These are phyloP conservation scores for Triticum turgidum DNA, from an alignment of 176 grass and related monocot genomes.

Conservation along the genomic window DNA sequence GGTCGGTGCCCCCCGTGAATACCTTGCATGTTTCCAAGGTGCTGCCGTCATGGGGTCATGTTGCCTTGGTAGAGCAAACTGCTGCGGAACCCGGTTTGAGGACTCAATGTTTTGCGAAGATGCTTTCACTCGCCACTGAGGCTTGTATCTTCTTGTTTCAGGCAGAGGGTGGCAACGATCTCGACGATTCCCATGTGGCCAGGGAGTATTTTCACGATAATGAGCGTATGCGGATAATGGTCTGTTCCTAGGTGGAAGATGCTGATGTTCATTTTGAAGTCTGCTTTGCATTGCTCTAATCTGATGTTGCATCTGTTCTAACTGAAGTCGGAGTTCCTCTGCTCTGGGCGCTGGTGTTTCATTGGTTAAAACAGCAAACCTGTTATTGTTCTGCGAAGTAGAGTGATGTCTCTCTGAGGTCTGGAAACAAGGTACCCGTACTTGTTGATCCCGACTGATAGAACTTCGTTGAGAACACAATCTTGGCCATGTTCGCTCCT, in stretches of 20 bases:
- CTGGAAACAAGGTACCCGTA: neutral
- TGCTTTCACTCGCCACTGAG: too few relatives aligned
- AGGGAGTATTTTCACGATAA: neutral
- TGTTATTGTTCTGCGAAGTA: neutral
- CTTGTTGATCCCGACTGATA: neutral
- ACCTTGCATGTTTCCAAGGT: neutral
- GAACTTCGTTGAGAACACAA: neutral
- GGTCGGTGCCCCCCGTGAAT: neutral
- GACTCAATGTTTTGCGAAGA: too few relatives aligned
- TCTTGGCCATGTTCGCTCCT: neutral
- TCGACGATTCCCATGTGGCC: neutral
- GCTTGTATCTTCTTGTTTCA: neutral
- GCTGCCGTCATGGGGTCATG: neutral
- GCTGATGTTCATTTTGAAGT: neutral
- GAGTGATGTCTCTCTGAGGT: neutral
- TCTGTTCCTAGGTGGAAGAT: neutral
- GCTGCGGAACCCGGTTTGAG: too few relatives aligned
- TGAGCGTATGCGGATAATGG: neutral
- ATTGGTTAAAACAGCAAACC: neutral
- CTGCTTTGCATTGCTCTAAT: neutral
- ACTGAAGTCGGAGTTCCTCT: neutral
- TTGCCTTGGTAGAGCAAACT: too few relatives aligned
- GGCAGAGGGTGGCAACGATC: neutral
- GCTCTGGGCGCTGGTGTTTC: neutral
- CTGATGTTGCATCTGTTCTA: neutral